Evolutionary conservation across 495 filamentous ascomycete species (phyloP).

Genomic region (Podospora conica): DNA sequence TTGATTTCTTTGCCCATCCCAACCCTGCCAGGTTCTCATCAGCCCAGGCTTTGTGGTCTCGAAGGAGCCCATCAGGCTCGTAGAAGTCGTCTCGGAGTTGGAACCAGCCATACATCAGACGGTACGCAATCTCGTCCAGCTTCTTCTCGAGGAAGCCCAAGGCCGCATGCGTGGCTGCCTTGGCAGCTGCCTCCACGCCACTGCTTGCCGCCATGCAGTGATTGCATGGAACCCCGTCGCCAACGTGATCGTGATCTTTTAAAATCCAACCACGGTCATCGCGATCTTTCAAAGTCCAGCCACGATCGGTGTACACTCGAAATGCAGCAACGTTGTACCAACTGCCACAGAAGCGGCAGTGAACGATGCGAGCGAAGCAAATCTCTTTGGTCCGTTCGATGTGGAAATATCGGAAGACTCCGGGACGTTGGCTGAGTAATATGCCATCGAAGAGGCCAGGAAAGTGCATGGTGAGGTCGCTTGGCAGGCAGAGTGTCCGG

Average conservation of each 20-base stretch:
- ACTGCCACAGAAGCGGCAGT: not conserved
- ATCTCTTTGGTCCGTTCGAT: not conserved
- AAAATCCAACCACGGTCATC: not conserved
- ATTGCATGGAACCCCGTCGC: not conserved
- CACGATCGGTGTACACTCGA: not conserved
- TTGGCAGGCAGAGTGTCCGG: not conserved
- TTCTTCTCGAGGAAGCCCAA: not conserved
- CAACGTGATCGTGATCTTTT: not conserved
- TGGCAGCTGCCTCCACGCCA: not conserved
- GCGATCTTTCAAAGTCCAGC: not conserved
- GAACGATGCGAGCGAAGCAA: not conserved
- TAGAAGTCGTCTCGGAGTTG: not conserved
- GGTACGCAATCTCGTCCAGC: not conserved
- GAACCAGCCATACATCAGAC: not conserved
- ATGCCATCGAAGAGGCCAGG: not conserved
- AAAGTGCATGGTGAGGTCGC: not conserved
- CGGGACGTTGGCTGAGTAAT: not conserved
- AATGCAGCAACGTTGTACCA: conserved; percentile 6
- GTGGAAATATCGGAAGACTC: not conserved
- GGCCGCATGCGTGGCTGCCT: not conserved
- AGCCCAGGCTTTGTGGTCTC: not conserved
- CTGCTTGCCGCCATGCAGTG: not conserved
- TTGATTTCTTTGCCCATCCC: too few relatives aligned
- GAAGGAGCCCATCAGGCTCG: not conserved
- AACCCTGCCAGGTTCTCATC: not conserved